Evolutionary conservation across 148 eudicot species (phyloP).

Genomic region (Vaccinium macrocarpon): DNA sequence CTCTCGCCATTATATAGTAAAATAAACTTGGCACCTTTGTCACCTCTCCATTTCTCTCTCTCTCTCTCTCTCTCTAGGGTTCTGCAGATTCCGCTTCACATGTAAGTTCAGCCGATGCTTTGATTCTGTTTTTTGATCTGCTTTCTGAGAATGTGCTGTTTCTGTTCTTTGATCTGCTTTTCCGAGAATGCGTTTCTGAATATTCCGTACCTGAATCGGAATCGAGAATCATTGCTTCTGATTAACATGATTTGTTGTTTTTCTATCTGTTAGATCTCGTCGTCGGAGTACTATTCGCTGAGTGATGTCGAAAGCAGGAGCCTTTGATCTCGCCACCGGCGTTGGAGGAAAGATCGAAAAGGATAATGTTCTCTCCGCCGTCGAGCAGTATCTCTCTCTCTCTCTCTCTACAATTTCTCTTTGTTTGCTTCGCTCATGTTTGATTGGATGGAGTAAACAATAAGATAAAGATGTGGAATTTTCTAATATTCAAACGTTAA

Average conservation of each 20-base stretch:
- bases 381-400: constrained; percentile 54
- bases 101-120: background rate
- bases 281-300: background rate
- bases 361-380: constrained; percentile 71
- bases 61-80: background rate
- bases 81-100: background rate
- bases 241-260: background rate
- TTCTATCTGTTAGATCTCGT: background rate
- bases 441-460: background rate
- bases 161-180: background rate
- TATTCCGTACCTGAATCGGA: background rate
- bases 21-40: too few relatives aligned
- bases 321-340: constrained; percentile 85
- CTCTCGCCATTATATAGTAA: background rate
- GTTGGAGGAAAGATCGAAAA: constrained; percentile 89
- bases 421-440: background rate
- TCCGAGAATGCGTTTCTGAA: background rate
- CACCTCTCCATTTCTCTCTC: background rate
- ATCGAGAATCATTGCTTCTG: background rate
- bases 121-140: background rate
- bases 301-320: constrained; percentile 80
- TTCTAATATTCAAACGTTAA: background rate
- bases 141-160: background rate
- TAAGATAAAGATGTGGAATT: background rate
- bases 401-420: background rate